Evolutionary conservation across 1,284 basidiomycete genomes (phyloP).

Genomic region (Ceraceosorus bombacis): DNA sequence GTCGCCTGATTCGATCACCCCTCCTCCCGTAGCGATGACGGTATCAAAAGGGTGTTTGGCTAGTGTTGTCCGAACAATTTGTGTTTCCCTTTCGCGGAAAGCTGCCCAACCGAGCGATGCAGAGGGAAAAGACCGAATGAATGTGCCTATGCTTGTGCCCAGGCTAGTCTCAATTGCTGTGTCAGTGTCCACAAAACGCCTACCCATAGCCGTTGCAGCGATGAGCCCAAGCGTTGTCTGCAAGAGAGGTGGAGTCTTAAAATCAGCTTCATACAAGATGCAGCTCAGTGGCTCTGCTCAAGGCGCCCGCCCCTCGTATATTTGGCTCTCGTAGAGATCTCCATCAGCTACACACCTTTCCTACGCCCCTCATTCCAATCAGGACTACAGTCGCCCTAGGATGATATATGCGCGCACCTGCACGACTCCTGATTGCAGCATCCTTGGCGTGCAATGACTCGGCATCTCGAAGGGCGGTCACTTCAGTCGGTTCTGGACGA

Average conservation of each 20-base stretch:
- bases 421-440: too few species aligned
- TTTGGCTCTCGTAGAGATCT: neutral
- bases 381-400: slow-evolving; percentile 14
- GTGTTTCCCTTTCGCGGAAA: slow-evolving; percentile 8
- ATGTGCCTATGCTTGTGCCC: neutral
- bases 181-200: slow-evolving; percentile 13
- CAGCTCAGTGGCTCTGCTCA: neutral
- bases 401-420: slow-evolving; percentile 3
- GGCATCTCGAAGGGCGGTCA: too few species aligned
- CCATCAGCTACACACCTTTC: slow-evolving; percentile 8
- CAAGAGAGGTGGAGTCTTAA: neutral
- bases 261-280: too few species aligned
- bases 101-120: slow-evolving; percentile 5
- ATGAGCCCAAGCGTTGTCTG: slow-evolving; percentile 18
- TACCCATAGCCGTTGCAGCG: slow-evolving; percentile 7
- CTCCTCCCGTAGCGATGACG: slow-evolving; percentile 13
- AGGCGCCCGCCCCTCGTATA: neutral
- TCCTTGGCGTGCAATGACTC: too few species aligned
- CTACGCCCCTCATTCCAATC: slow-evolving; percentile 18
- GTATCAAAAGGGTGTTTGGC: slow-evolving; percentile 8
- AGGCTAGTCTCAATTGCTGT: neutral
- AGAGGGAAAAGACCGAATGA: neutral
- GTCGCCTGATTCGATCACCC: slow-evolving; percentile 10
- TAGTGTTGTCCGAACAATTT: slow-evolving; percentile 4
- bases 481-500: too few species aligned